Percentiles rank a stretch among this genome's conserved stretches.
Conservation (phyloP, 2,329 filamentous ascomycete species). For the Myriosclerotinia scirpicola region DNA sequence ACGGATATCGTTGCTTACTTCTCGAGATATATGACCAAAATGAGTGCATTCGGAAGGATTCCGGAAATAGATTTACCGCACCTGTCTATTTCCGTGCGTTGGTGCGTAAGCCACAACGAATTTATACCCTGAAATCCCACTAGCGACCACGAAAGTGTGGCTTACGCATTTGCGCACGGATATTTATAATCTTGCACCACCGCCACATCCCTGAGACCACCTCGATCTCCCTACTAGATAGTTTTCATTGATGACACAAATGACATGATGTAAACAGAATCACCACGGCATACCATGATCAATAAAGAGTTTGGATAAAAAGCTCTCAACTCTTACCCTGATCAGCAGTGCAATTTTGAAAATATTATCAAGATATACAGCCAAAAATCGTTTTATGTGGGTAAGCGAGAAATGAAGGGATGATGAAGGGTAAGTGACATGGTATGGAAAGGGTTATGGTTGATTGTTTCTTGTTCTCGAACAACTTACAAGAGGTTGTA, state of each 20-base stretch:
- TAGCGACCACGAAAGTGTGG: background rate
- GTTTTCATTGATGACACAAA: no score
- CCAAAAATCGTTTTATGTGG: background rate
- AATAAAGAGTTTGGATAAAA: no score
- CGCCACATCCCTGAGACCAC: no score
- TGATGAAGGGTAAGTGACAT: background rate
- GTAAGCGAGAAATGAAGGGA: background rate
- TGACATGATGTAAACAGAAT: no score
- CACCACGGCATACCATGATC: no score
- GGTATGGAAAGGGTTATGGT: background rate
- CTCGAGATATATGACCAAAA: background rate
- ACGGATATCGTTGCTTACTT: background rate
- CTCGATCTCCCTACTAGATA: no score
- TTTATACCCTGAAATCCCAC: background rate
- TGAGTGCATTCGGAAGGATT: background rate
- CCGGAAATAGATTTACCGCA: background rate
- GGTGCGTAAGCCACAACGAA: background rate
- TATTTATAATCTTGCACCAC: no score
- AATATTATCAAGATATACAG: background rate
- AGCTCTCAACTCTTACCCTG: no score
- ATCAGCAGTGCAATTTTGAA: no score
- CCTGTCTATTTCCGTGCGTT: background rate
- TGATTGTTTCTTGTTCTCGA: background rate
- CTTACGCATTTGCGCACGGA: background rate
- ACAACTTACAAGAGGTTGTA: no score